Percentiles rank a stretch among this genome's conserved stretches.
phyloP scores from a whole-genome alignment of 257 asterid genomes.

The Jasminum sambac region DNA sequence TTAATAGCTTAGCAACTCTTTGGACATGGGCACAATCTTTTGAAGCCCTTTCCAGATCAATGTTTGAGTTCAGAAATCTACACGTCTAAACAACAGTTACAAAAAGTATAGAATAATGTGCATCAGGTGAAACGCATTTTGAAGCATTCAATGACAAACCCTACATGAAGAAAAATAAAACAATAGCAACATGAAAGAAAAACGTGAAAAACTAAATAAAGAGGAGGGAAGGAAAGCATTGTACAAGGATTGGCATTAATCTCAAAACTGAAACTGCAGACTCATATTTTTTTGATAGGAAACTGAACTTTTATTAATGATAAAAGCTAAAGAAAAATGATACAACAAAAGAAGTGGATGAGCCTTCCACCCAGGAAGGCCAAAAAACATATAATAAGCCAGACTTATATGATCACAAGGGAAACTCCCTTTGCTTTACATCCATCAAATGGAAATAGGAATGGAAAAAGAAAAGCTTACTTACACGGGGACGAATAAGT shows the following conservation, averaged over 20 bases:
- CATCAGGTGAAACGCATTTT: not conserved
- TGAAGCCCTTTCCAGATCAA: not conserved
- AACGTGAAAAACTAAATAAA: not conserved
- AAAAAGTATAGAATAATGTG: not conserved
- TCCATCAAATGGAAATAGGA: not conserved
- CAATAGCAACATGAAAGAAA: not conserved
- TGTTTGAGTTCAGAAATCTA: not conserved
- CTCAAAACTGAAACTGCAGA: not conserved
- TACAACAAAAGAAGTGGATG: too few species aligned
- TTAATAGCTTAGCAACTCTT: not conserved
- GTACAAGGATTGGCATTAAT: not conserved
- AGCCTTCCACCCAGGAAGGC: too few species aligned
- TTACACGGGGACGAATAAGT: conserved; percentile 90
- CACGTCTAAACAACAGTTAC: not conserved
- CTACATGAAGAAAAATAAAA: not conserved
- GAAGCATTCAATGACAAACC: not conserved
- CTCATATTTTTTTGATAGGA: too few species aligned
- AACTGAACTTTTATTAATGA: too few species aligned
- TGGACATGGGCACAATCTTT: not conserved
- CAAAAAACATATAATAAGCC: too few species aligned
- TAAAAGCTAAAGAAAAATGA: too few species aligned
- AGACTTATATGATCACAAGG: not conserved
- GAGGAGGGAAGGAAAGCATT: not conserved
- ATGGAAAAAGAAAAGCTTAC: conserved; percentile 28
- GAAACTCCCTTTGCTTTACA: not conserved